Base-by-base conservation (phyloP, 805 yeast species). In the Candida nonsorbophila region DNA sequence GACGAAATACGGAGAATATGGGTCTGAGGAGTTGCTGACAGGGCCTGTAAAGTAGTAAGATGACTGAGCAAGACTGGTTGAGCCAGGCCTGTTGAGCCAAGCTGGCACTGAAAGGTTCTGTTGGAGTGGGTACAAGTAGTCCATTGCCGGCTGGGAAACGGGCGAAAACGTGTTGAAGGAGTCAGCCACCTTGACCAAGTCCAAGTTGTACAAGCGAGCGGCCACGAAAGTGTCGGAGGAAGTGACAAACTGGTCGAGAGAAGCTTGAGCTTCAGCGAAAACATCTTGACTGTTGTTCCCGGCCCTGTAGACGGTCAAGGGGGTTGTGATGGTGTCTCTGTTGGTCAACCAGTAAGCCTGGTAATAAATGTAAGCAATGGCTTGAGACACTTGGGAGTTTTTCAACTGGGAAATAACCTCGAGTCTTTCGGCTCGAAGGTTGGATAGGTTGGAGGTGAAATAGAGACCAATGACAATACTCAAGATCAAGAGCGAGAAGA, bases 361-460 rank as follows among this genome's bases (percentile, higher is more conserved):
- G 47, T 79, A 83, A 49, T 76, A 79, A 16, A 74, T 60, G 36
- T 66, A 70, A 34, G 72, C 72, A 34, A 84, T 58, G 22, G 75
- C 71, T 54, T 85, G 95, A 31, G 69, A 70, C 13, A 86, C 62
- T 52, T 87, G 95, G 0, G 88, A 72, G 0, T 90, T 76, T 52
- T 85, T 86, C 32, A 87, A 61, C 51, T 83, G 83, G 2, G 95
- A 83, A 13, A 86, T 83, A 24, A 84, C 84, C 43, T 73, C 74
- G 15, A 87, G 59, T 33, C 87, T 70, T 37, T 84, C 87, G 1
- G 79, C 74, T 44, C 94, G 66, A 24, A 83, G 54, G 26, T 69
- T 55, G 17, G 76, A 69, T 35, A 79, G 74, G 38, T 75, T 80
- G 13, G 62, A 53, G 4, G 84, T 73, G 51, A 82, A 84, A 52